Base-by-base conservation (phyloP, 208 protist species). In the Porcisia hertigi region DNA sequence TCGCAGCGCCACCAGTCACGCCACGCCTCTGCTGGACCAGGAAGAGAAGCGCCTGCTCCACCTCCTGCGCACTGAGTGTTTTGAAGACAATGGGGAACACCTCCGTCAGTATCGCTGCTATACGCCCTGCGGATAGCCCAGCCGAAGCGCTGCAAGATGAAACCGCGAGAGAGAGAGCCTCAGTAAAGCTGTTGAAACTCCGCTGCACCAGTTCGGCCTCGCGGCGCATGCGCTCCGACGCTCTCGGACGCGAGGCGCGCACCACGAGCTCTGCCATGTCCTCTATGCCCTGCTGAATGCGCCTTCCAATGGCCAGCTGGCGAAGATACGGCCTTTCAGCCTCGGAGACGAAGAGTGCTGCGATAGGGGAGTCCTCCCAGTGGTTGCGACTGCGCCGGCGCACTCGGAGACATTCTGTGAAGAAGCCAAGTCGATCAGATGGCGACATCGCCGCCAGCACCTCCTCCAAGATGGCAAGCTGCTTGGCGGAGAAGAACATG, bases 311-410 rank as follows among this genome's bases (percentile, higher is more conserved):
- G 1, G 86, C 88, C n/a, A 92, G 59, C 52, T 84, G 82, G 20
- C 86, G 82, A n/a, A 81, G 71, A 70, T 82, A 66, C 11, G 72
- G 65, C 30, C 69, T 53, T 3, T 89, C 82, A 16, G 74, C 69
- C 9, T 80, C 62, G 2, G 79, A 58, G 8, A 89, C 79, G 71
- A 96, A 96, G n/a, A 96, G 81, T 12, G 45, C 62, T 2, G 90
- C 90, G 67, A 96, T 85, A 14, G 92, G 92, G 16, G 91, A 66
- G 73, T 96, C 91, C 73, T 91, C 88, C 89, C 91, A 95, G 69
- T 85, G 84, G 76, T 92, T 90, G 43, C 86, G 76, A 70, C 93
- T 88, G 30, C 92, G 86, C 2, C 89, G 85, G 4, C 91, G 89
- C 34, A 88, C 81, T 9, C 90, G 88, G 58, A 94, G 85, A 58